These are phyloP conservation scores for Monosporozyma aerobia DNA, from an alignment of 805 yeast species.

Conservation along the genomic window DNA sequence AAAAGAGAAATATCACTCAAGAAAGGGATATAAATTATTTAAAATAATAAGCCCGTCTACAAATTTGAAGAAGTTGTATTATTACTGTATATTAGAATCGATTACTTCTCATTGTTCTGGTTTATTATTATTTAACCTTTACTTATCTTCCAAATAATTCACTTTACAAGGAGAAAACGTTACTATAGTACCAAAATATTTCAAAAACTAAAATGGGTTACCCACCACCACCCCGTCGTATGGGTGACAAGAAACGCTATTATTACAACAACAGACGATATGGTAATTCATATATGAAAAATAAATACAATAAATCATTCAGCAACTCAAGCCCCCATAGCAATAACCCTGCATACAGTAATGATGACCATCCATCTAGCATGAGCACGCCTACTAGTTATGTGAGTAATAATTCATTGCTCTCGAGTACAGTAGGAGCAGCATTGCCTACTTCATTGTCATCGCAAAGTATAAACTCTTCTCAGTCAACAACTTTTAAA, in stretches of 20 bases:
- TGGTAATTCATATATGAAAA: conserved; percentile 11
- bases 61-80: not conserved
- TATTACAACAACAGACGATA: conserved; percentile 23
- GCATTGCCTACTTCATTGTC: not conserved
- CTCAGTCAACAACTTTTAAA: not conserved
- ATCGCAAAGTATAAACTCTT: not conserved
- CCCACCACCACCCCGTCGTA: conserved; percentile 13
- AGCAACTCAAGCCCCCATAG: not conserved
- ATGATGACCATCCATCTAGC: not conserved
- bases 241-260: conserved; percentile 24
- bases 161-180: not conserved
- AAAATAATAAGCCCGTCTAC: not conserved
- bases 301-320: conserved; percentile 7
- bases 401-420: not conserved
- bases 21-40: not conserved
- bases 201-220: conserved; percentile 7
- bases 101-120: not conserved
- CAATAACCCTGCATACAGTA: not conserved
- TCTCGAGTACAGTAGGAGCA: not conserved
- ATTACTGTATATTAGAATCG: not conserved
- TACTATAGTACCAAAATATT: not conserved
- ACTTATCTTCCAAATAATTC: not conserved
- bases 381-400: not conserved
- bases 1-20: not conserved
- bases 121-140: not conserved